Percentiles rank a stretch among this genome's conserved stretches.
phyloP scores from a whole-genome alignment of 179 eudicot species.

The Beta corolliflora region DNA sequence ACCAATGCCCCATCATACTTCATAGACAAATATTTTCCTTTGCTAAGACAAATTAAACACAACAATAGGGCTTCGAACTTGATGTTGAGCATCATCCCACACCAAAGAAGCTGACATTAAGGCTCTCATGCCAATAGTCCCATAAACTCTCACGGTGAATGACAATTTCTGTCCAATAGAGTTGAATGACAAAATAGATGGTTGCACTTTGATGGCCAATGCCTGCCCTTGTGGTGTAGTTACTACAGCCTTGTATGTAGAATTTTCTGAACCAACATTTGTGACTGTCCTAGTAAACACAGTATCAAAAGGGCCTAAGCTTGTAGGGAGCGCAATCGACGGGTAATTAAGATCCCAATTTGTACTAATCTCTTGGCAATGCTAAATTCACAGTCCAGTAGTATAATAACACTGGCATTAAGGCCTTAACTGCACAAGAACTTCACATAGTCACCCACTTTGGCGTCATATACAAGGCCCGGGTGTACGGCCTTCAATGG shows the following conservation, averaged over 20 bases:
- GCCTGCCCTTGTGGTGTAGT: not conserved
- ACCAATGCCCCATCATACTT: too few species aligned
- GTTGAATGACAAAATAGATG: slow-evolving; percentile 20
- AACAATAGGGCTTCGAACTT: slow-evolving; percentile 39
- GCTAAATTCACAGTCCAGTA: not conserved
- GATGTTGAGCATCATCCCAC: slow-evolving; percentile 37
- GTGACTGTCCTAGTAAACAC: slow-evolving; percentile 29
- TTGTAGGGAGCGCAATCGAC: slow-evolving; percentile 14
- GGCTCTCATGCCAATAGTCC: slow-evolving; percentile 10
- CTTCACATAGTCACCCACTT: slow-evolving; percentile 20
- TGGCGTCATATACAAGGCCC: slow-evolving; percentile 15
- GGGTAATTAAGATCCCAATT: slow-evolving; percentile 37
- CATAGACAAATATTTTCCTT: too few species aligned
- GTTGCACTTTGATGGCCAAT: slow-evolving; percentile 21
- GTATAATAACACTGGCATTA: not conserved
- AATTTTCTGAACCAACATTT: slow-evolving; percentile 31
- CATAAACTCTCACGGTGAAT: slow-evolving; percentile 1
- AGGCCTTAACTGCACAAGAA: slow-evolving; percentile 29
- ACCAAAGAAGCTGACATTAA: slow-evolving; percentile 32
- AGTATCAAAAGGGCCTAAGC: not conserved
- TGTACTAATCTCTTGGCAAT: not conserved
- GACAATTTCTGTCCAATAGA: slow-evolving; percentile 14
- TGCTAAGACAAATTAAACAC: slow-evolving; percentile 27
- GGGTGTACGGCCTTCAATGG: slow-evolving; percentile 26
- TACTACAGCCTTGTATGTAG: slow-evolving; percentile 19